These are phyloP conservation scores for Alternaria atra DNA, from an alignment of 2,329 filamentous ascomycete genomes.

Conservation along the genomic window DNA sequence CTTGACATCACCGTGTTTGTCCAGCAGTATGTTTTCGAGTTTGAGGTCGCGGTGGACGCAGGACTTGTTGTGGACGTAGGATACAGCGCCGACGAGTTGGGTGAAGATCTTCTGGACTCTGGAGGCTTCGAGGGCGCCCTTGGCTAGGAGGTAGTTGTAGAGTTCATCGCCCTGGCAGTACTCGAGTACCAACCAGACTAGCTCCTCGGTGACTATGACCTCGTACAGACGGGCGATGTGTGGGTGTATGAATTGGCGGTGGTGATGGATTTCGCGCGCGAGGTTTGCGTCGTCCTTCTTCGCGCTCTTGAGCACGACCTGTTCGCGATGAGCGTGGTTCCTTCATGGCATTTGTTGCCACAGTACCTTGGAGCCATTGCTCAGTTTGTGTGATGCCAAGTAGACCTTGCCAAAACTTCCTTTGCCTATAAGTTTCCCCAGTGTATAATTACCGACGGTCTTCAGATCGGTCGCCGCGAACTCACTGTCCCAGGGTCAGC, in stretches of 20 bases:
- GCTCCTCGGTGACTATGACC: constrained; percentile 92
- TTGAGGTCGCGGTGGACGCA: constrained; percentile 98
- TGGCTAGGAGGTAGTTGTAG: constrained; percentile 91
- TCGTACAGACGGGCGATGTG: constrained; percentile 97
- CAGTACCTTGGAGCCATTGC: constrained; percentile 92
- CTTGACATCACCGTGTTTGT: constrained; percentile 97
- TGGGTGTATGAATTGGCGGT: constrained; percentile 95
- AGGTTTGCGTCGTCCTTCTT: constrained; percentile 96
- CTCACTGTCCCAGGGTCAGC: constrained; percentile 68
- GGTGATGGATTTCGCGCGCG: constrained; percentile 96
- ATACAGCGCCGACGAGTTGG: constrained; percentile 92
- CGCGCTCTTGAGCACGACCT: constrained; percentile 98
- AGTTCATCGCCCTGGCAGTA: constrained; percentile 97
- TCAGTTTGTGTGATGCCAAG: constrained; percentile 93
- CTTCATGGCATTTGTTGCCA: background rate
- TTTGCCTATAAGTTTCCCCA: constrained; percentile 93
- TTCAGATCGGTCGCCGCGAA: constrained; percentile 91
- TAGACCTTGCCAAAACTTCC: constrained; percentile 99
- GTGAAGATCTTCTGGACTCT: constrained; percentile 97
- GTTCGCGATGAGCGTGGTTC: constrained; percentile 29
- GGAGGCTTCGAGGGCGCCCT: constrained; percentile 82
- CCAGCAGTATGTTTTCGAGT: constrained; percentile 93
- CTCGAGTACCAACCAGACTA: constrained; percentile 97
- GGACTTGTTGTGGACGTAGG: constrained; percentile 92
- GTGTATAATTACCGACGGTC: constrained; percentile 91